These are phyloP conservation scores for Fallopia convolvulus DNA, from an alignment of 148 eudicot species.

Conservation along the genomic window DNA sequence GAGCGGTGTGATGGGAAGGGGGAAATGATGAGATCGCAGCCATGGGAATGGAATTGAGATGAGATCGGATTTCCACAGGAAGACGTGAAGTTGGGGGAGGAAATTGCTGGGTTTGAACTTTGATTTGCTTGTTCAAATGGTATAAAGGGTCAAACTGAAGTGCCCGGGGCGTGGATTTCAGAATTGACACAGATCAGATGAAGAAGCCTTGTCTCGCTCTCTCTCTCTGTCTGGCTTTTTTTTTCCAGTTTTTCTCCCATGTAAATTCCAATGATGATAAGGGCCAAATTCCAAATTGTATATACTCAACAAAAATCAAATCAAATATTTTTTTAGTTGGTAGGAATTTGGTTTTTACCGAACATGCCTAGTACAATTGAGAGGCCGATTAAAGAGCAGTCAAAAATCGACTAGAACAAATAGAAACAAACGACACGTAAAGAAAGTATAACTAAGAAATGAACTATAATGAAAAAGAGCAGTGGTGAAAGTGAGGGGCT, in stretches of 20 bases:
- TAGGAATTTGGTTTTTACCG: too few species aligned
- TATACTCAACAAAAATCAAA: neutral
- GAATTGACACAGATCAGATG: neutral
- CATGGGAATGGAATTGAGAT: neutral
- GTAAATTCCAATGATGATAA: neutral
- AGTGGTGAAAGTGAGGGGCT: too few species aligned
- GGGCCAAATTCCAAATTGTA: neutral
- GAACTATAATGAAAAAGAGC: too few species aligned
- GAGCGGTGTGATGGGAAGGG: neutral
- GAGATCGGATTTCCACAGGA: neutral
- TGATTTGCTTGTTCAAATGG: neutral
- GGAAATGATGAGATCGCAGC: neutral
- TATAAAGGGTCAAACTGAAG: neutral
- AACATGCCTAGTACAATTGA: too few species aligned
- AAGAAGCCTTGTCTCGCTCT: neutral
- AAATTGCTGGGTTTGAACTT: neutral
- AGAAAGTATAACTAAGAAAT: too few species aligned
- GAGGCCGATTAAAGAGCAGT: too few species aligned
- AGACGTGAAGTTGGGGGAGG: neutral
- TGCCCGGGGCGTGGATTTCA: constrained; percentile 1
- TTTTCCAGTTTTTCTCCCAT: neutral
- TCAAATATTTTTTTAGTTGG: too few species aligned
- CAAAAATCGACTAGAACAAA: too few species aligned
- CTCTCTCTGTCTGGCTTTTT: neutral
- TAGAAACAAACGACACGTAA: too few species aligned